Base-by-base conservation (phyloP, 176 grass and related monocot genomes). In the Miscanthus lutarioriparius region DNA sequence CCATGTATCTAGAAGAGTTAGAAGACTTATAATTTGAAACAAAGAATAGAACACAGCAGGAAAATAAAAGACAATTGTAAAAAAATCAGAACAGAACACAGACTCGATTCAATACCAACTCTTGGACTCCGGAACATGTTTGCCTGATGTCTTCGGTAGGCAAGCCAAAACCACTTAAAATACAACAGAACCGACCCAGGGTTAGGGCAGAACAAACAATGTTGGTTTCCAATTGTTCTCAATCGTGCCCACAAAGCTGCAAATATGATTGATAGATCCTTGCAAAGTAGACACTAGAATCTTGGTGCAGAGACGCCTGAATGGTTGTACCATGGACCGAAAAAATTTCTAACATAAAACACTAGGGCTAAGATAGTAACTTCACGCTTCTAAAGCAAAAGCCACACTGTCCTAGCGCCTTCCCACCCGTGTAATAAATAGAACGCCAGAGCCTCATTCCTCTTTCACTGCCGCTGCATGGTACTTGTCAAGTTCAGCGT, bases 401-500 rank as follows among this genome's bases (percentile, higher is more conserved):
- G 15, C 48, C 27, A 45, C 16, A 41, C 7, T 47, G 26, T 75
- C 79, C 54, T 22, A 22, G 27, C 5, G 9, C 15, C 61, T 59
- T 27, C 14, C 45, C 68, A 27, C 61, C 71, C 1, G 26, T 35
- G 47, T 54, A 37, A 47, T 56, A 86, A 67, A 39, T 62, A 65
- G 35, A 74, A 66, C 30, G 65, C 68, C 25, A 59, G 75, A 84
- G 35, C 81, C 63, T 95, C 83, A 95, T 69, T 95, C 90, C 49
- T 82, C 73, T 61, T 90, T 82, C 79, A 88, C 89, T 47, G 93
- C 85, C 28, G 79, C 61, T 27, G 88, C 63, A 77, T 92, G 93
- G 75, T 95, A 95, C 76, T 92, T 89, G 70, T 95, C 93, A 70
- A 95, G 79, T 80, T 95, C 93, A 81, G 90, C 90, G 68, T 95